These are phyloP conservation scores for Neobulgaria alba DNA, from an alignment of 2,329 filamentous ascomycete species.

Conservation along the genomic window DNA sequence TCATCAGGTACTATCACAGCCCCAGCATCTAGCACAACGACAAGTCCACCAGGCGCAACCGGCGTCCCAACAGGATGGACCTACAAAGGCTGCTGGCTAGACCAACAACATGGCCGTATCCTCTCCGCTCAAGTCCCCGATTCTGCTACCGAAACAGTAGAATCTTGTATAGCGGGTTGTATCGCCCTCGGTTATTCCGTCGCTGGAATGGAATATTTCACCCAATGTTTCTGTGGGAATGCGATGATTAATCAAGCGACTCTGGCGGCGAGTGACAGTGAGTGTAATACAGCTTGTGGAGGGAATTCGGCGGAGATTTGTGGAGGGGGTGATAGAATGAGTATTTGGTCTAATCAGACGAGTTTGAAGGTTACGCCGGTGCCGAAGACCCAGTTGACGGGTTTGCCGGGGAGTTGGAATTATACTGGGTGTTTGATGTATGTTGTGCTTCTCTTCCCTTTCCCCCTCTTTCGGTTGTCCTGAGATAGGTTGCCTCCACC, in stretches of 20 bases:
- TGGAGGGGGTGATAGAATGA: constrained; percentile 25
- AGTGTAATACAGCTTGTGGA: constrained; percentile 25
- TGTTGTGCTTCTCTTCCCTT: constrained; percentile 1
- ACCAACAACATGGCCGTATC: constrained; percentile 16
- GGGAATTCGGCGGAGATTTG: constrained; percentile 27
- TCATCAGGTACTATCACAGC: constrained; percentile 6
- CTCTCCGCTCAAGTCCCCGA: constrained; percentile 11
- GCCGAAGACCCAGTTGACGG: constrained; percentile 11
- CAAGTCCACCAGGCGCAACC: constrained; percentile 3
- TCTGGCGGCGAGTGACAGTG: constrained; percentile 27
- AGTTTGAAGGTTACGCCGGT: constrained; percentile 10
- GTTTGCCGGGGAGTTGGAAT: constrained; percentile 17
- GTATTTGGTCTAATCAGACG: constrained; percentile 17
- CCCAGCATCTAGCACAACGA: constrained; percentile 4
- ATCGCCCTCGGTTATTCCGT: constrained; percentile 19
- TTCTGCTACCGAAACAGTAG: constrained; percentile 11
- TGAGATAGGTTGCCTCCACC: too few relatives aligned
- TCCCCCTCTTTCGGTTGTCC: too few relatives aligned
- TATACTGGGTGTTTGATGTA: constrained; percentile 25
- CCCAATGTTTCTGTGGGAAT: constrained; percentile 26
- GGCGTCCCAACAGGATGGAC: constrained; percentile 18
- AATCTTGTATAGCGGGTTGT: constrained; percentile 28
- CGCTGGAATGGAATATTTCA: constrained; percentile 30
- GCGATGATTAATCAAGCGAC: constrained; percentile 18
- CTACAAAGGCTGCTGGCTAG: constrained; percentile 20